Percentiles rank a stretch among this genome's conserved stretches.
Evolutionary conservation across 768 basidiomycete genomes (phyloP).

Genomic region (Tricholoma sp.): DNA sequence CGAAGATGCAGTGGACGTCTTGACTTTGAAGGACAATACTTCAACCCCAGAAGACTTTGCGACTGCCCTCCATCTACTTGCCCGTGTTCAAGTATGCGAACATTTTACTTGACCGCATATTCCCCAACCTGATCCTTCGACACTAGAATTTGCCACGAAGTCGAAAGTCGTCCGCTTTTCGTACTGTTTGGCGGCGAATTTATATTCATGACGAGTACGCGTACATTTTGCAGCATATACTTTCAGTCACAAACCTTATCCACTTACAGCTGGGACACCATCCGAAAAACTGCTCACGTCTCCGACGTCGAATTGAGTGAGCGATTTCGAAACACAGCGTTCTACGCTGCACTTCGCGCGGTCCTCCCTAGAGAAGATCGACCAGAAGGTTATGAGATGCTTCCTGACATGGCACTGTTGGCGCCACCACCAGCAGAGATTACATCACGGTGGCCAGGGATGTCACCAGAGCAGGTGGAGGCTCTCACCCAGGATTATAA

Average conservation of each 20-base stretch:
- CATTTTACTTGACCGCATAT: neutral
- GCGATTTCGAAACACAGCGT: constrained; percentile 67
- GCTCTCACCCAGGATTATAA: constrained; percentile 56
- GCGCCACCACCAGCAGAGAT: constrained; percentile 58
- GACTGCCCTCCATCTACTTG: constrained; percentile 62
- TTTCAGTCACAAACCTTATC: neutral
- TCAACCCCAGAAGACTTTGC: constrained; percentile 57
- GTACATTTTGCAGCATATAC: neutral
- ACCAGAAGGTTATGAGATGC: constrained; percentile 45
- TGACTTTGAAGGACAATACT: constrained; percentile 80
- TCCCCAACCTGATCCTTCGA: neutral
- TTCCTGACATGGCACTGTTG: constrained; percentile 53
- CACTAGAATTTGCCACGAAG: constrained; percentile 63
- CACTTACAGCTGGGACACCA: constrained; percentile 64
- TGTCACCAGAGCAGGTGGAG: constrained; percentile 60
- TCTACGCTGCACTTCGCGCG: constrained; percentile 60
- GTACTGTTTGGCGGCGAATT: constrained; percentile 81
- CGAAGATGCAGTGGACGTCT: constrained; percentile 78
- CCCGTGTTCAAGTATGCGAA: constrained; percentile 43
- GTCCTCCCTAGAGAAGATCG: constrained; percentile 37
- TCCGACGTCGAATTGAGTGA: constrained; percentile 73
- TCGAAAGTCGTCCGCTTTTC: constrained; percentile 62
- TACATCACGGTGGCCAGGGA: constrained; percentile 67
- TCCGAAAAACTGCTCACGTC: constrained; percentile 68
- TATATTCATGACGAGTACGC: constrained; percentile 87